Evolutionary conservation across 306 rosid genomes (phyloP).

Genomic region (Acmispon strigosus): DNA sequence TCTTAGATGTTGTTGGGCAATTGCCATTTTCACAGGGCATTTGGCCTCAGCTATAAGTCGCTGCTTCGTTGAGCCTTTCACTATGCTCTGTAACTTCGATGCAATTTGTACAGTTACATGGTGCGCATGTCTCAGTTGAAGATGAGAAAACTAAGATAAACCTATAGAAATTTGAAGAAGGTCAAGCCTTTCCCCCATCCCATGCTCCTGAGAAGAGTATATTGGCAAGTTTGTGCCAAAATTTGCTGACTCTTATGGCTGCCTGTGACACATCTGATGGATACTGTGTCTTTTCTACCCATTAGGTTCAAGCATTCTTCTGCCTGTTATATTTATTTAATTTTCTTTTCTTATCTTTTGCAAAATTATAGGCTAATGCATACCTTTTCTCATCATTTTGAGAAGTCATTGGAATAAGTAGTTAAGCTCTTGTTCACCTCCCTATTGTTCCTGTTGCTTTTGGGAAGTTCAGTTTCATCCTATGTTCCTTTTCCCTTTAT

Average conservation of each 20-base stretch:
- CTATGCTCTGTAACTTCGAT: neutral
- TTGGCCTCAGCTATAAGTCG: neutral
- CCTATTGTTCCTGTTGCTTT: neutral
- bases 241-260: neutral
- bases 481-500: neutral
- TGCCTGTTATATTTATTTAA: neutral
- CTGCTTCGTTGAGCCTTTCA: neutral
- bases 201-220: neutral
- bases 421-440: neutral
- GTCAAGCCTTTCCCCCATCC: neutral
- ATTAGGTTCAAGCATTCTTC: neutral
- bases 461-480: neutral
- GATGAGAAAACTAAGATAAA: neutral
- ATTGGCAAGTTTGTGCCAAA: neutral
- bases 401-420: neutral
- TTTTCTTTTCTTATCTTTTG: neutral
- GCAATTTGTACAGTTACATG: neutral
- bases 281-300: neutral
- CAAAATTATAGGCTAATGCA: neutral
- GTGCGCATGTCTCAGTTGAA: neutral
- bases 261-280: neutral
- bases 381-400: neutral
- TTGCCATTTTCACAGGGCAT: neutral
- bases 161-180: neutral
- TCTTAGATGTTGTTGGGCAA: neutral